A percentile compares a stretch with the other conserved stretches of the same genome.
Evolutionary conservation across 73 alveolate genomes (phyloP).

Genomic region (Paramecium pentaurelia): DNA sequence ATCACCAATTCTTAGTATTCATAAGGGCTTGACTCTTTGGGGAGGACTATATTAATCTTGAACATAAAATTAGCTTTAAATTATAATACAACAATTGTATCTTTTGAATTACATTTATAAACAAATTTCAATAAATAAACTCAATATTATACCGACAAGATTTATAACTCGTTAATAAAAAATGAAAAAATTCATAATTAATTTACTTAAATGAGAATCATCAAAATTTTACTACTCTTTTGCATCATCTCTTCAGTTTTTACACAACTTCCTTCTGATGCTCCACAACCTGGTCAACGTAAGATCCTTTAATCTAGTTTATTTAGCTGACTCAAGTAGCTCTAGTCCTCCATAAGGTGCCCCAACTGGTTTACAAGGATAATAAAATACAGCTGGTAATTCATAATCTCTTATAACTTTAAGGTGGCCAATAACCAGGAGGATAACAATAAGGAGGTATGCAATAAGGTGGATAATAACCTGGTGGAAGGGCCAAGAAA

Average conservation of each 20-base stretch:
- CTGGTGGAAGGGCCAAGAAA: not conserved
- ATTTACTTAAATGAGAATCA: not conserved
- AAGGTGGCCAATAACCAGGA: not conserved
- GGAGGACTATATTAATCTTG: not conserved
- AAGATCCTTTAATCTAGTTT: not conserved
- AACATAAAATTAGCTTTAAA: not conserved
- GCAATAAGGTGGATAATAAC: not conserved
- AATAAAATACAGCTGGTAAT: not conserved
- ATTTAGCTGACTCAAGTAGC: not conserved
- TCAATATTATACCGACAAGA: not conserved
- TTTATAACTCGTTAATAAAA: not conserved
- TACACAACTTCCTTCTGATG: not conserved
- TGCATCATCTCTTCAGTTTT: not conserved
- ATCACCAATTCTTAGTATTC: not conserved
- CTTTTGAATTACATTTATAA: not conserved
- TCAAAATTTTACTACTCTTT: not conserved
- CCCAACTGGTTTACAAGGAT: conserved; percentile 14
- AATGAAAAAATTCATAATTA: not conserved
- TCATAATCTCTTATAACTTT: not conserved
- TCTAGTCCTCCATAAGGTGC: not conserved
- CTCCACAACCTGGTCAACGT: not conserved
- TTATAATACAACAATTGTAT: not conserved
- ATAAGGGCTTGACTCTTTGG: no score
- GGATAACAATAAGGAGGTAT: not conserved
- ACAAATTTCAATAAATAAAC: not conserved